These are phyloP conservation scores for Colletotrichum scovillei DNA, from an alignment of 2,329 filamentous ascomycete species.

Conservation along the genomic window DNA sequence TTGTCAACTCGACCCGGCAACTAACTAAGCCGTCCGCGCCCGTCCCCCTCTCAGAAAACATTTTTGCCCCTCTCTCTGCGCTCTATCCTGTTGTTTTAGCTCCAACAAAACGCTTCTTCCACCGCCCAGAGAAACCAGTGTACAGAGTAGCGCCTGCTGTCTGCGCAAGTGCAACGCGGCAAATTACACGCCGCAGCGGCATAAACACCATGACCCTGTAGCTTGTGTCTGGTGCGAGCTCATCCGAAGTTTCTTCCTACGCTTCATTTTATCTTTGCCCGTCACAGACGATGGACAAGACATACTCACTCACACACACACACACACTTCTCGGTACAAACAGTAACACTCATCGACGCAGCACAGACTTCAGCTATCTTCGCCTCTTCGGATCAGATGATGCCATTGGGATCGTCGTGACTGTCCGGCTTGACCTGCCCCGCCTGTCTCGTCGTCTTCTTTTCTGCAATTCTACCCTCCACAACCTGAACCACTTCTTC, in stretches of 20 bases:
- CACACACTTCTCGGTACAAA: background rate
- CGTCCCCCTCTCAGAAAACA: background rate
- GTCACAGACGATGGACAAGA: background rate
- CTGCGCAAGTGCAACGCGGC: slow-evolving; percentile 10
- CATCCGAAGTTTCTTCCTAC: background rate
- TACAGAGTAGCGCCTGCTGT: background rate
- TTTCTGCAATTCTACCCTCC: background rate
- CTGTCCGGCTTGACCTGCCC: slow-evolving; percentile 5
- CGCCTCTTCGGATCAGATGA: slow-evolving; percentile 13
- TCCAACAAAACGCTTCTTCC: background rate
- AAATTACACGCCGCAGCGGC: slow-evolving; percentile 16
- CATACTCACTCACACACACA: background rate
- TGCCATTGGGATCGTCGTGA: slow-evolving; percentile 20
- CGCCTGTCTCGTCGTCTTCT: background rate
- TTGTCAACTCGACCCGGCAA: slow-evolving; percentile 18
- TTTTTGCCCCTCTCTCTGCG: background rate
- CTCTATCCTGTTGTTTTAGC: background rate
- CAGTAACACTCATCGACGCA: background rate
- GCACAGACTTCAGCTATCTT: slow-evolving; percentile 21
- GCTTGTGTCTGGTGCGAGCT: background rate
- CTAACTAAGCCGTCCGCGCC: background rate
- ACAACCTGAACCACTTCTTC: background rate
- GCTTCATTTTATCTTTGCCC: background rate
- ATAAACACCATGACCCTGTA: background rate
- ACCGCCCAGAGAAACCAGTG: background rate